These are phyloP conservation scores for Dryas octopetala DNA, from an alignment of 306 rosid species.

Conservation along the genomic window DNA sequence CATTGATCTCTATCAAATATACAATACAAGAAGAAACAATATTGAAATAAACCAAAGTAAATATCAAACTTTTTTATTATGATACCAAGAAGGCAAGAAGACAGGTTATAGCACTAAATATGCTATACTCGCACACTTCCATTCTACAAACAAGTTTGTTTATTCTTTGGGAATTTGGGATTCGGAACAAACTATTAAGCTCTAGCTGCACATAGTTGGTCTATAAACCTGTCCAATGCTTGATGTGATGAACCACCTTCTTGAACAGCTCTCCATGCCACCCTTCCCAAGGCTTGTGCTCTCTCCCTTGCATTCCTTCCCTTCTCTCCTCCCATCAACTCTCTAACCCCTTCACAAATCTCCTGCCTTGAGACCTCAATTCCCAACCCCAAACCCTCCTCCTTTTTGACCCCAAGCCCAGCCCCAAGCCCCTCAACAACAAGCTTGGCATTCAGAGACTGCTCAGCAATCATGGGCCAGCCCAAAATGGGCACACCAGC, in stretches of 20 bases:
- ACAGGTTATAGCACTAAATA: too few species aligned
- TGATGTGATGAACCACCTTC: constrained; percentile 34
- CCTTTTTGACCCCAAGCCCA: constrained; percentile 10
- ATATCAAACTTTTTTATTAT: too few species aligned
- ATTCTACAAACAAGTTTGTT: too few species aligned
- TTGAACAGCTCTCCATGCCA: constrained; percentile 33
- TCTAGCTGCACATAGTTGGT: neutral
- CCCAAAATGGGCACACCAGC: constrained; percentile 34
- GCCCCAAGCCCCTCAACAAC: constrained; percentile 29
- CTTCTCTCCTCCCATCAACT: constrained; percentile 37
- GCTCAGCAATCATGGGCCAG: constrained; percentile 41
- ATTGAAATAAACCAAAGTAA: too few species aligned
- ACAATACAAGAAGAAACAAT: too few species aligned
- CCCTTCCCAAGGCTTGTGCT: constrained; percentile 23
- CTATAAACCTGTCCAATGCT: constrained; percentile 12
- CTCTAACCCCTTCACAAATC: constrained; percentile 31
- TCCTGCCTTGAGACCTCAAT: constrained; percentile 13
- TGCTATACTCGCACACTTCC: too few species aligned
- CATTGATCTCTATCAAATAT: too few species aligned
- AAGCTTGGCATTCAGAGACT: constrained; percentile 31
- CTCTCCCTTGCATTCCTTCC: constrained; percentile 34
- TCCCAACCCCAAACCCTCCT: neutral
- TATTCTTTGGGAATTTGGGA: neutral
- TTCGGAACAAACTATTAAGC: neutral
- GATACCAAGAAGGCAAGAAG: too few species aligned